Conservation (phyloP, 2,329 filamentous ascomycete genomes). For the Parafenestella ontariensis region DNA sequence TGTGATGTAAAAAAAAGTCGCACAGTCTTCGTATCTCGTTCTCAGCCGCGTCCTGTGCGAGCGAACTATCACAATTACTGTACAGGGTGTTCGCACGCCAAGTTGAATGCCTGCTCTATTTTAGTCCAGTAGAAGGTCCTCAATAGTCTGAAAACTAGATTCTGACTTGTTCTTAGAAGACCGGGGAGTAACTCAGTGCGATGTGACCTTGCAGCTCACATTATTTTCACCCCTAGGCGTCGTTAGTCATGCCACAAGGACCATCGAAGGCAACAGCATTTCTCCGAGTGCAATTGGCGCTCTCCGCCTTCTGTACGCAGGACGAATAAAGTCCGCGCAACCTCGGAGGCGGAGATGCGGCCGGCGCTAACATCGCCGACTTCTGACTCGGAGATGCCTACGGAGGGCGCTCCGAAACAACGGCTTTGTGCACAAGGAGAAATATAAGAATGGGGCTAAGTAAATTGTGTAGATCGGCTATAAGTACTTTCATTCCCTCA, state of each 20-base stretch:
- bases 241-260: neutral
- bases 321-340: too few species aligned
- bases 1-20: too few species aligned
- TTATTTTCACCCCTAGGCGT: neutral
- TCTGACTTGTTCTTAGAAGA: too few species aligned
- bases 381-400: neutral
- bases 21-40: too few species aligned
- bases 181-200: too few species aligned
- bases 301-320: neutral
- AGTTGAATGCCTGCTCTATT: too few species aligned
- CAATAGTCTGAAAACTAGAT: too few species aligned
- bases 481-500: neutral
- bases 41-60: too few species aligned
- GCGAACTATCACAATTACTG: neutral
- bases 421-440: neutral
- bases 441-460: neutral
- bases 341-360: neutral
- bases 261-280: conserved; percentile 1
- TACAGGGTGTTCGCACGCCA: too few species aligned
- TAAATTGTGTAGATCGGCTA: neutral
- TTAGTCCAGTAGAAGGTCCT: too few species aligned
- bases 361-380: neutral
- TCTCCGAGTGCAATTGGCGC: neutral
- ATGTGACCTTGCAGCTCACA: neutral
- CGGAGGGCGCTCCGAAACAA: neutral